Conservation (phyloP, 345 rosid species). For the Citropsis articulata region DNA sequence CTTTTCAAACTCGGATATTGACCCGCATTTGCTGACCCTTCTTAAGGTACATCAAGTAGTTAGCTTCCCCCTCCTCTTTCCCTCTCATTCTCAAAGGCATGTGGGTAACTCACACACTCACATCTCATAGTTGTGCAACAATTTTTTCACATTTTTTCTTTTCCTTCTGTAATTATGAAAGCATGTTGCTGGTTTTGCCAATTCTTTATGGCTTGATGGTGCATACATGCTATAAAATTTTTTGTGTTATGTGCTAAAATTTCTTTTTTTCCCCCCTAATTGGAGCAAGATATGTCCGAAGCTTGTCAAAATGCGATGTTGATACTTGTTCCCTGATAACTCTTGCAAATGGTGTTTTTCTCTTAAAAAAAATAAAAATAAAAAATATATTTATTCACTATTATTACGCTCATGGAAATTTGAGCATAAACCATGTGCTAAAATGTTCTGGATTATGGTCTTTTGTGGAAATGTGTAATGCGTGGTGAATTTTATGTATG, state of each 20-base stretch:
- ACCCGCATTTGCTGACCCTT: slow-evolving; percentile 64
- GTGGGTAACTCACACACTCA: background rate
- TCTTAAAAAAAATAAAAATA: too few species aligned
- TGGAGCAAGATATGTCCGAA: background rate
- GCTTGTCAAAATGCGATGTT: background rate
- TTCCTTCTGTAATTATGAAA: background rate
- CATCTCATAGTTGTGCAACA: background rate
- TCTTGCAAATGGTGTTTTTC: background rate
- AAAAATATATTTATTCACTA: background rate
- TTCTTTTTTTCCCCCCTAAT: background rate
- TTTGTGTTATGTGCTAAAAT: background rate
- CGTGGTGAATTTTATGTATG: too few species aligned
- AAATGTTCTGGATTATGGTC: background rate
- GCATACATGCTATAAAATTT: background rate
- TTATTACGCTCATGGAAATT: background rate
- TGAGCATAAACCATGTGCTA: background rate
- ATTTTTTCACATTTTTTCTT: background rate
- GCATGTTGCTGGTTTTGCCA: background rate
- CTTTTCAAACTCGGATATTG: slow-evolving; percentile 66
- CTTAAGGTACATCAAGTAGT: slow-evolving; percentile 53
- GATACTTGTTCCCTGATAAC: background rate
- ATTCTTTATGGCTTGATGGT: background rate
- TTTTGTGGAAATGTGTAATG: background rate
- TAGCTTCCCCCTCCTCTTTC: background rate
- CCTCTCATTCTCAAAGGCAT: background rate